A percentile compares a stretch with the other conserved stretches of the same genome.
phyloP scores from a whole-genome alignment of 139 green algal species.

The Pycnococcus provasolii region DNA sequence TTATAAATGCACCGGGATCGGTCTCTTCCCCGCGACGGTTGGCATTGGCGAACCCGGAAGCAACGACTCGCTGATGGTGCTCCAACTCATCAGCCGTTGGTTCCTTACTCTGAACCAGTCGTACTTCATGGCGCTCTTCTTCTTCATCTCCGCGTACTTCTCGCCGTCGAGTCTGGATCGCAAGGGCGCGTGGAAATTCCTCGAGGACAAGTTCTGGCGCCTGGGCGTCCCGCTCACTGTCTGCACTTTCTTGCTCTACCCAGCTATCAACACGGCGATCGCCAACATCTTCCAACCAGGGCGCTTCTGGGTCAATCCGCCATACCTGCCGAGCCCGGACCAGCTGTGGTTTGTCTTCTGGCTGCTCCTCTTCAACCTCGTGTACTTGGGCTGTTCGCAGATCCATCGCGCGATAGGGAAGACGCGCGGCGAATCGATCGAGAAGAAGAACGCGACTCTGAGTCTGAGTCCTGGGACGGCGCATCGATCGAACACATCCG shows the following conservation, averaged over 20 bases:
- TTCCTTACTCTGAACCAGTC: neutral
- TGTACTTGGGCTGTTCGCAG: neutral
- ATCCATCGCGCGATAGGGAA: neutral
- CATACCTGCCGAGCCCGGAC: neutral
- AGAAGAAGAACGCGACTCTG: no score
- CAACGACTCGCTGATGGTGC: neutral
- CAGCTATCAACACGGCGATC: neutral
- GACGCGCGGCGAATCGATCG: no score
- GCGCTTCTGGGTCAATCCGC: neutral
- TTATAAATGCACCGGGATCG: neutral
- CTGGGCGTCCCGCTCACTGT: conserved; percentile 5
- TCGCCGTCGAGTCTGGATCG: neutral
- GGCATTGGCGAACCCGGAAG: neutral
- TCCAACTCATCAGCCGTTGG: no score
- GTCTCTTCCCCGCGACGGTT: neutral
- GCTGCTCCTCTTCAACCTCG: conserved; percentile 17
- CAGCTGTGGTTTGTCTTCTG: conserved; percentile 10
- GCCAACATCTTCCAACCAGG: neutral
- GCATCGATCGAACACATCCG: neutral
- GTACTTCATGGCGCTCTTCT: conserved; percentile 13
- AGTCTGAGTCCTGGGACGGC: no score
- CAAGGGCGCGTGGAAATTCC: neutral
- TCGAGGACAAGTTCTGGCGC: neutral
- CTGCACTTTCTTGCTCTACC: conserved; percentile 1
- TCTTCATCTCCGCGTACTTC: conserved; percentile 12